Evolutionary conservation across 345 rosid genomes (phyloP), one percentile per base, ranked within the genome.

Genomic region (Xanthoceras sorbifolium): DNA sequence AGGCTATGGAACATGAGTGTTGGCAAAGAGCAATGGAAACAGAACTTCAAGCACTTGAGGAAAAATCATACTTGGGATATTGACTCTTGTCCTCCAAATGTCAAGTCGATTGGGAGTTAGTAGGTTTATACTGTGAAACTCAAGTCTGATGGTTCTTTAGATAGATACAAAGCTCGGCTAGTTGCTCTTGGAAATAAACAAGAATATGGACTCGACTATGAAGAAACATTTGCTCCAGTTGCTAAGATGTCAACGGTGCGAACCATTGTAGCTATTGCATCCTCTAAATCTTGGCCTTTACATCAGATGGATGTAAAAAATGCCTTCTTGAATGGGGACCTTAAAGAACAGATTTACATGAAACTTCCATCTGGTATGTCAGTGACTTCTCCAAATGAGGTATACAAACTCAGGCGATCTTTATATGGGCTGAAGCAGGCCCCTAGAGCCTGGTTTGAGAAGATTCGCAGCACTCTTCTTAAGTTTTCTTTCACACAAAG

Each of bases 41-140:
- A 3, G 71, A 75, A 22, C 32, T 74, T 44, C 44, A 42, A 32
- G 77, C 77, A 44, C 77, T 74, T 64, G 0, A 63, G 2, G 69
- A 42, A 12, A n/a, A 42, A 42, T 42, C 46, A 42, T 1, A 42
- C 46, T 9, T 42, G 46, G 14, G 46, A 42, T 42, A 3, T 42
- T 12, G 14, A 9, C 10, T 1, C 15, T 66, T 31, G 66, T 65
- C 12, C 55, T 20, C 10, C 15, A 9, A 42, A 29, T 76, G 73
- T 66, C 10, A 10, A 42, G 2, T 12, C 73, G 55, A 59, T 40
- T 34, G 57, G 57, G 0, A 60, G 76, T 25, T 60, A 72, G 40
- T 72, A 67, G 76, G 76, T 60, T 6, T 72, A 50, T 4, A 17
- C 64, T 0, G 3, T 55, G 1, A 72, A 72, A 5, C 7, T 59